These are phyloP conservation scores for Ashbya aceris DNA, from an alignment of 1,139 yeast genomes.

Conservation along the genomic window DNA sequence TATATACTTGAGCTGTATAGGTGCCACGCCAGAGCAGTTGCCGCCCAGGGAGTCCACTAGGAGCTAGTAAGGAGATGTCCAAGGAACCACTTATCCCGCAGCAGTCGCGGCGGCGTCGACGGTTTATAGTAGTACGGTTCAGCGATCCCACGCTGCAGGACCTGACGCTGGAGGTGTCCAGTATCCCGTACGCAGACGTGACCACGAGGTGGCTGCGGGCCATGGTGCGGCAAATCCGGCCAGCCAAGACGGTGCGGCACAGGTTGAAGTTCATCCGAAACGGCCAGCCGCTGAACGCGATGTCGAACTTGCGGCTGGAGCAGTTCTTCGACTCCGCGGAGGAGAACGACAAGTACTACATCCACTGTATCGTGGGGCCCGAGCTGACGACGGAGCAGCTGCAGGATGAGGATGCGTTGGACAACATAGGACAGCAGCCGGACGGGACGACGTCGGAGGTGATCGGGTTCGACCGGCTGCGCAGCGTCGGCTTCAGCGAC, in stretches of 20 bases:
- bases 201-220: conserved; percentile 38
- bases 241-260: conserved; percentile 34
- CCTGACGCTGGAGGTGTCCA: conserved; percentile 34
- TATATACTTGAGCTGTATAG: neutral
- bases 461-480: conserved; percentile 74
- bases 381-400: conserved; percentile 50
- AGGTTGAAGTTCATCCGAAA: conserved; percentile 64
- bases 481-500: conserved; percentile 74
- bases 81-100: conserved; percentile 6
- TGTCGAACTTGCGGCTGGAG: conserved; percentile 41
- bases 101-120: conserved; percentile 7
- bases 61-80: conserved; percentile 5
- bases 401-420: conserved; percentile 52
- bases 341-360: conserved; percentile 36
- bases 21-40: neutral
- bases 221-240: conserved; percentile 34
- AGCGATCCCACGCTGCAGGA: conserved; percentile 41
- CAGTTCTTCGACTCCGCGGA: conserved; percentile 14
- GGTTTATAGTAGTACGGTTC: conserved; percentile 40
- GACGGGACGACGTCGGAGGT: conserved; percentile 55
- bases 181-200: conserved; percentile 28
- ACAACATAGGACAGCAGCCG: conserved; percentile 30
- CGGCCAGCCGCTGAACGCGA: conserved; percentile 60
- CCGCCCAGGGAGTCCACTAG: no score
- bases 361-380: conserved; percentile 81